phyloP scores from a whole-genome alignment of 441 rosid genomes.

The Corymbia citriodora region DNA sequence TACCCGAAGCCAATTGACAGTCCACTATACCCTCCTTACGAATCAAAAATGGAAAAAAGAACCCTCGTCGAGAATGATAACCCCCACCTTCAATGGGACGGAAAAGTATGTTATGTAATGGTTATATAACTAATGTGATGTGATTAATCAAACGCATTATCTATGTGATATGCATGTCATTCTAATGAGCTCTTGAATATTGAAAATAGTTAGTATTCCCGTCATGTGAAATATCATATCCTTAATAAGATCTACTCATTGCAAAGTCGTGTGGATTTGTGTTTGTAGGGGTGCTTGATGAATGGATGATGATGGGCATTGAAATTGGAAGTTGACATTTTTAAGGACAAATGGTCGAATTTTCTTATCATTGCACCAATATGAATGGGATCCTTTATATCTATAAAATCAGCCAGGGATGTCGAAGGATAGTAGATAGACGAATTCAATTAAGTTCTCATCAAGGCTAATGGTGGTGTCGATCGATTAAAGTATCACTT shows the following conservation, averaged over 20 bases:
- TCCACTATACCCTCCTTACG: background rate
- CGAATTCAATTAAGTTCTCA: rapidly evolving
- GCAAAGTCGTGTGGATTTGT: too few species aligned
- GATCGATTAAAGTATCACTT: background rate
- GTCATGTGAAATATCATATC: background rate
- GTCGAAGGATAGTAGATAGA: rapidly evolving
- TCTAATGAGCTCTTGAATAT: rapidly evolving
- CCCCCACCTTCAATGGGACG: background rate
- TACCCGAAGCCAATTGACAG: rapidly evolving
- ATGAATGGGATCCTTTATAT: background rate
- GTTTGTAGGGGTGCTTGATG: rapidly evolving
- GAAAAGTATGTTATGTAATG: rapidly evolving
- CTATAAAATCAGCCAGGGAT: rapidly evolving
- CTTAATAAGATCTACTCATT: background rate
- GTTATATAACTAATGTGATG: rapidly evolving
- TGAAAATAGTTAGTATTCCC: rapidly evolving
- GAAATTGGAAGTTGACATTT: rapidly evolving
- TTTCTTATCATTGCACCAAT: rapidly evolving
- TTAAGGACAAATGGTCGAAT: rapidly evolving
- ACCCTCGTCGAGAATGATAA: background rate
- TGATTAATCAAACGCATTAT: rapidly evolving
- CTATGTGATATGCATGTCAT: rapidly evolving
- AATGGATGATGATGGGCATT: background rate
- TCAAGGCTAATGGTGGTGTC: background rate
- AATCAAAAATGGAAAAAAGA: too few species aligned